Conservation (phyloP, 495 filamentous ascomycete species). For the Saxophila tyrrhenica region DNA sequence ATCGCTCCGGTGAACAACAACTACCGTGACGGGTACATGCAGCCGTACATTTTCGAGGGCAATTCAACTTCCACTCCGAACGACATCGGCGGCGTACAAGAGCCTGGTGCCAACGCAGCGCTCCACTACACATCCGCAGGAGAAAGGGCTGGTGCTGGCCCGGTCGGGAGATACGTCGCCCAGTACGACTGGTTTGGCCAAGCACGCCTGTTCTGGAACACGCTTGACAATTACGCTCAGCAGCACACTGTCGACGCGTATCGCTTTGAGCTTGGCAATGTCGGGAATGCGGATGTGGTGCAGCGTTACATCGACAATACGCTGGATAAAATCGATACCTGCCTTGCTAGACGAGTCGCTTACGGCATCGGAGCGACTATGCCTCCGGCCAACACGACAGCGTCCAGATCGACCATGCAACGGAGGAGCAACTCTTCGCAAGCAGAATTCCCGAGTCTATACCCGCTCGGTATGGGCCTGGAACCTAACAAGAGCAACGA, state of each 20-base stretch:
- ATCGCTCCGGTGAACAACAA: slow-evolving; percentile 57
- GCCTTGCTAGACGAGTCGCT: slow-evolving; percentile 7
- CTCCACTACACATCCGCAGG: background rate
- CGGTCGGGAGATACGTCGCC: slow-evolving; percentile 4
- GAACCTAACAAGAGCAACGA: background rate
- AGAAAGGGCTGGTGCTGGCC: background rate
- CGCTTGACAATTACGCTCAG: background rate
- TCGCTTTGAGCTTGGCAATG: slow-evolving; percentile 9
- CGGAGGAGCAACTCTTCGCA: background rate
- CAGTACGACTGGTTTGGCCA: slow-evolving; percentile 8
- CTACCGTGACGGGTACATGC: slow-evolving; percentile 52
- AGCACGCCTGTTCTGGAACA: slow-evolving; percentile 5
- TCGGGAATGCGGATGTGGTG: slow-evolving; percentile 1
- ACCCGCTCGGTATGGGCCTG: background rate
- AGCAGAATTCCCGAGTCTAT: background rate
- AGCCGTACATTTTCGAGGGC: slow-evolving; percentile 40
- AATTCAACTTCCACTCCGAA: slow-evolving; percentile 11
- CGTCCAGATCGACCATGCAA: background rate
- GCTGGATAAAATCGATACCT: slow-evolving; percentile 8
- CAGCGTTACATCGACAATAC: slow-evolving; percentile 1
- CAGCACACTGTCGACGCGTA: slow-evolving; percentile 9
- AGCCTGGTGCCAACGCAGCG: background rate
- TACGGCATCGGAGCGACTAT: slow-evolving; percentile 1
- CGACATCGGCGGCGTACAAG: slow-evolving; percentile 9
- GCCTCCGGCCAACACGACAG: too few species aligned